A percentile compares a stretch with the other conserved stretches of the same genome.
Conservation (phyloP, 2,329 filamentous ascomycete species). For the Fulvia fulva region DNA sequence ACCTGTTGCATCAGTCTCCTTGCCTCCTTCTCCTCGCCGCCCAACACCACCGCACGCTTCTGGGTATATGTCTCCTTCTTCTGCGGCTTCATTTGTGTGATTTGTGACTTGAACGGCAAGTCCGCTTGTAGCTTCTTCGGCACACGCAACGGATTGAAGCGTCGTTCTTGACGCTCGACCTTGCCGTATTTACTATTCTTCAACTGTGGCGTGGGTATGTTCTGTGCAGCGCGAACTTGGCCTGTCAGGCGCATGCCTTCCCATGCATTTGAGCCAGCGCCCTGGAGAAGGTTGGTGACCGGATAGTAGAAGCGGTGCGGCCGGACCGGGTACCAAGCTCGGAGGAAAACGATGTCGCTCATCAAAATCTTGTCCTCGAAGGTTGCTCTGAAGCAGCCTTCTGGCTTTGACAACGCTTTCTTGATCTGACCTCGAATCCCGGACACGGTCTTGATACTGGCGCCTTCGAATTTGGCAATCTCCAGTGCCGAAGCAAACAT, state of each 20-base stretch:
- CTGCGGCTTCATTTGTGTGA: conserved; percentile 74
- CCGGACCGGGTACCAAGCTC: conserved; percentile 95
- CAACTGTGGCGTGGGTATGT: conserved; percentile 70
- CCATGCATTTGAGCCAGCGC: conserved; percentile 56
- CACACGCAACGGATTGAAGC: conserved; percentile 63
- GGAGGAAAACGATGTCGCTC: conserved; percentile 91
- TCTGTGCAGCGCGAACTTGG: conserved; percentile 74
- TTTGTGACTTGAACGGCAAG: conserved; percentile 89
- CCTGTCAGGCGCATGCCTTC: conserved; percentile 91
- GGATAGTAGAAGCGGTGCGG: conserved; percentile 97
- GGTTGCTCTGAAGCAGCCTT: conserved; percentile 92
- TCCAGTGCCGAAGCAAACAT: conserved; percentile 95
- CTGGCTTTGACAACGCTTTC: conserved; percentile 84
- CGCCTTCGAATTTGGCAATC: conserved; percentile 97
- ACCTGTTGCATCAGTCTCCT: conserved; percentile 89
- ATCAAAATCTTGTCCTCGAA: conserved; percentile 98
- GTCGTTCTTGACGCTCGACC: conserved; percentile 49
- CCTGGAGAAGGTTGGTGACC: conserved; percentile 82
- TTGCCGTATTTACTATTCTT: conserved; percentile 81
- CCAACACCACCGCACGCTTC: conserved; percentile 85
- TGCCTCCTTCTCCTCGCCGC: conserved; percentile 79
- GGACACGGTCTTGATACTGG: conserved; percentile 91
- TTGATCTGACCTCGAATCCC: conserved; percentile 97
- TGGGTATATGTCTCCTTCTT: conserved; percentile 83
- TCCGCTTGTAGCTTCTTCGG: conserved; percentile 75